Evolutionary conservation across 306 rosid genomes (phyloP).

Genomic region (Coriaria nepalensis): DNA sequence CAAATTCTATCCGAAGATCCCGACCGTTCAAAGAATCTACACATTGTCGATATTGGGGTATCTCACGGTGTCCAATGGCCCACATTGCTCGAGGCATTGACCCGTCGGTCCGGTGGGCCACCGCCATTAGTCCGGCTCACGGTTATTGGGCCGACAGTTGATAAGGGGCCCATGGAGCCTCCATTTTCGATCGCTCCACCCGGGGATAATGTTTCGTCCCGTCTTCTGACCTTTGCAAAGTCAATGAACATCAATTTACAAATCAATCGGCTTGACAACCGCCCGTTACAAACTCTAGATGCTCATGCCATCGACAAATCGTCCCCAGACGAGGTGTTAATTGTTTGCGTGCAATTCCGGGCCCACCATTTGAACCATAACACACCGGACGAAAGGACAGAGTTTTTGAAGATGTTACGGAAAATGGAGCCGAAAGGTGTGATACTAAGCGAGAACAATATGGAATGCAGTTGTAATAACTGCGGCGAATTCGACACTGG

Average conservation of each 20-base stretch:
- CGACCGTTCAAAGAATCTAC: conserved; percentile 30
- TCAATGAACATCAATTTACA: conserved; percentile 49
- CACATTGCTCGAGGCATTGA: conserved; percentile 67
- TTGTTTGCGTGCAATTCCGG: conserved; percentile 77
- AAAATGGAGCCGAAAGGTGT: conserved; percentile 63
- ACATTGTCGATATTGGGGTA: conserved; percentile 81
- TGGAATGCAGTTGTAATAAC: conserved; percentile 52
- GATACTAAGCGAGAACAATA: conserved; percentile 64
- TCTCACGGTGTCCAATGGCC: conserved; percentile 97
- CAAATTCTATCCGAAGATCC: conserved; percentile 50
- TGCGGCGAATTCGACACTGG: conserved; percentile 54
- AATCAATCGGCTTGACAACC: conserved; percentile 49
- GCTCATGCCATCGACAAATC: conserved; percentile 24
- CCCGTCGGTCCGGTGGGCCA: conserved; percentile 69
- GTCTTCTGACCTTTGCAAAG: conserved; percentile 64
- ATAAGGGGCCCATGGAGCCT: conserved; percentile 29
- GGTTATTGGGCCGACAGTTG: conserved; percentile 34
- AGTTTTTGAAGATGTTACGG: conserved; percentile 37
- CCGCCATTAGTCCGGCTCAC: conserved; percentile 75
- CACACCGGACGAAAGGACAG: conserved; percentile 44
- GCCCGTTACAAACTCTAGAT: conserved; percentile 30
- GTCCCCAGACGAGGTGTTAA: conserved; percentile 38
- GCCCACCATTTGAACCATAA: conserved; percentile 57
- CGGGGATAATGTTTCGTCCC: conserved; percentile 47
- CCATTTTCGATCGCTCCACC: conserved; percentile 71